These are phyloP conservation scores for Rheum nobile DNA, from an alignment of 148 eudicot genomes.

Conservation along the genomic window DNA sequence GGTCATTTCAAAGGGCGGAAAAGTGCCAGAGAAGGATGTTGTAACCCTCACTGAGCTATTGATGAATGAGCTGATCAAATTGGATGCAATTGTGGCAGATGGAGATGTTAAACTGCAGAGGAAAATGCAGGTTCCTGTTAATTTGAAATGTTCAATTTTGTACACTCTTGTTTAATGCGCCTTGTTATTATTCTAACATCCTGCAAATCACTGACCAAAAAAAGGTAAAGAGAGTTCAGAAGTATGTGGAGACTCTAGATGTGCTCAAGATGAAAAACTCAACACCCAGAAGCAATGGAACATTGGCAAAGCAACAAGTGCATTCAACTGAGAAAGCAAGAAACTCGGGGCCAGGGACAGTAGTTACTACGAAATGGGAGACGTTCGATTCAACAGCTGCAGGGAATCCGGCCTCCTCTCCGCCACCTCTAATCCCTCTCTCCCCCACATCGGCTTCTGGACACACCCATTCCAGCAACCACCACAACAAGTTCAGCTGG, in stretches of 20 bases:
- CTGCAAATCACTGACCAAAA: neutral
- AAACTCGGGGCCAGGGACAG: constrained; percentile 42
- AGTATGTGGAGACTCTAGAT: constrained; percentile 77
- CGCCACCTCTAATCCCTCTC: constrained; percentile 26
- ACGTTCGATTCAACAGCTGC: constrained; percentile 44
- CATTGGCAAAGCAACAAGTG: constrained; percentile 8
- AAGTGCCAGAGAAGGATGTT: constrained; percentile 55
- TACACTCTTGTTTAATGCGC: no score
- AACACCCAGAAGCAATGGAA: constrained; percentile 10
- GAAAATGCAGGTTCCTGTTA: constrained; percentile 60
- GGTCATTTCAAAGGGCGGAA: constrained; percentile 56
- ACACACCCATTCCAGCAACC: neutral
- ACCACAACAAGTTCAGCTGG: constrained; percentile 45
- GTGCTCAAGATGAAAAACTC: constrained; percentile 57
- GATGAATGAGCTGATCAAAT: constrained; percentile 75
- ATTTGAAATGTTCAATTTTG: neutral
- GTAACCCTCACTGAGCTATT: constrained; percentile 41
- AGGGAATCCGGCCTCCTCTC: neutral
- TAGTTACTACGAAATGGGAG: constrained; percentile 96
- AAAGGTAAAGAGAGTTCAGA: constrained; percentile 79
- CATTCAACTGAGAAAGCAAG: constrained; percentile 15
- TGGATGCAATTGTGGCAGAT: constrained; percentile 58
- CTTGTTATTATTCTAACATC: neutral
- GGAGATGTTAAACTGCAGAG: constrained; percentile 83
- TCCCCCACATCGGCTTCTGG: constrained; percentile 22